These are phyloP conservation scores for Phytophthora fragariaefolia DNA, from an alignment of 352 stramenopile species.

Conservation along the genomic window DNA sequence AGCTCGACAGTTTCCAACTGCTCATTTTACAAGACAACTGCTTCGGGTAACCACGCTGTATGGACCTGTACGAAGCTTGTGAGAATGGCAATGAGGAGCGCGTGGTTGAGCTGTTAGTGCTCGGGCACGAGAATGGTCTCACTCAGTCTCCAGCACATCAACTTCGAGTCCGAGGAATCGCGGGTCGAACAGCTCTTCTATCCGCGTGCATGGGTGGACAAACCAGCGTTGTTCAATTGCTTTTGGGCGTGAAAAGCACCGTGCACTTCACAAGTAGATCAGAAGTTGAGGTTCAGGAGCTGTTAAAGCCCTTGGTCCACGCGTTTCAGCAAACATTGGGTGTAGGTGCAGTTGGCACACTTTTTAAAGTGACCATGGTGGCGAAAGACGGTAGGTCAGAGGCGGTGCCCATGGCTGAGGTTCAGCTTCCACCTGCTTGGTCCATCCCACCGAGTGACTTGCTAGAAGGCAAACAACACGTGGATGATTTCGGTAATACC, in stretches of 20 bases:
- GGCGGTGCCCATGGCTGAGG: slow-evolving; percentile 50
- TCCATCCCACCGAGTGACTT: slow-evolving; percentile 53
- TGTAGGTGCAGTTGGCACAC: not conserved
- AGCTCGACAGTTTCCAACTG: slow-evolving; percentile 22
- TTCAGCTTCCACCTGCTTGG: slow-evolving; percentile 55
- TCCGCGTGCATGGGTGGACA: slow-evolving; percentile 76
- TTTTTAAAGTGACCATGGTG: slow-evolving; percentile 58
- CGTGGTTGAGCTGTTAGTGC: slow-evolving; percentile 75
- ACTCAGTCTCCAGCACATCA: slow-evolving; percentile 17
- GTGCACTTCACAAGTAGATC: slow-evolving; percentile 75
- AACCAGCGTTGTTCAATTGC: slow-evolving; percentile 61
- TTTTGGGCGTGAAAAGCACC: slow-evolving; percentile 63
- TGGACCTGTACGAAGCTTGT: slow-evolving; percentile 83
- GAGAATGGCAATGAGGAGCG: slow-evolving; percentile 88
- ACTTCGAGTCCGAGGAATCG: slow-evolving; percentile 43
- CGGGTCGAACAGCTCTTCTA: slow-evolving; percentile 66
- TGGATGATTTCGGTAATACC: slow-evolving; percentile 85
- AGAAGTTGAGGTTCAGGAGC: slow-evolving; percentile 43
- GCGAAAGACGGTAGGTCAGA: slow-evolving; percentile 47
- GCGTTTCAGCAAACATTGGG: slow-evolving; percentile 4
- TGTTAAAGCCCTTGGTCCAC: slow-evolving; percentile 51
- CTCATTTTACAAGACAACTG: slow-evolving; percentile 3
- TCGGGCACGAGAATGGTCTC: slow-evolving; percentile 29
- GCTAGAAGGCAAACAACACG: slow-evolving; percentile 50
- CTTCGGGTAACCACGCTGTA: slow-evolving; percentile 26